A percentile compares a stretch with the other conserved stretches of the same genome.
phyloP scores from a whole-genome alignment of 2,329 filamentous ascomycete genomes.

The Colletotrichum navitas region DNA sequence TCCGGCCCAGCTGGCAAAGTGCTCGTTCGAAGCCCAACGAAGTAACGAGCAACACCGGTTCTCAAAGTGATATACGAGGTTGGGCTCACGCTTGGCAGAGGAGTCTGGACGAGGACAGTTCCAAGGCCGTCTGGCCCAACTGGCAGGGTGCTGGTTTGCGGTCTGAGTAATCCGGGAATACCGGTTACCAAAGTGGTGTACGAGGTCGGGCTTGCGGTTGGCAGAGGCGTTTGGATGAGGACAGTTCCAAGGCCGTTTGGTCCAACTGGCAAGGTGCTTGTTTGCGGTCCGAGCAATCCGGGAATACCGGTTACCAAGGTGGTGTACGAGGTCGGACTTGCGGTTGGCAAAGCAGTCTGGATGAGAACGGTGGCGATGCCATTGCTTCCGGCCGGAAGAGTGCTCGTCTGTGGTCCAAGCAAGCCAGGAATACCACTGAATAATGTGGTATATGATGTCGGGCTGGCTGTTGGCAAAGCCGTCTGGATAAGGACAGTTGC shows the following conservation, averaged over 20 bases:
- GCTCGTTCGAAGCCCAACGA: conserved; percentile 2
- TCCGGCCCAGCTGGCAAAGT: conserved; percentile 13
- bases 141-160: too few species aligned
- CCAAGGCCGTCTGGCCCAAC: too few species aligned
- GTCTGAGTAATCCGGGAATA: too few species aligned
- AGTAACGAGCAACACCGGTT: conserved; percentile 15
- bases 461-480: neutral
- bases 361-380: conserved; percentile 19
- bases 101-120: too few species aligned
- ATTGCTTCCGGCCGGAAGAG: neutral
- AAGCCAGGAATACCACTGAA: conserved; percentile 19
- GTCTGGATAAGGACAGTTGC: conserved; percentile 16
- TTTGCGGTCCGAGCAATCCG: too few species aligned
- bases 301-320: neutral
- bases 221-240: conserved; percentile 8
- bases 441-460: conserved; percentile 10
- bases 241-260: conserved; percentile 17
- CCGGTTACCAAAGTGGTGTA: conserved; percentile 19
- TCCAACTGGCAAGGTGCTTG: conserved; percentile 4
- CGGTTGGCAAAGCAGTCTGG: conserved; percentile 5
- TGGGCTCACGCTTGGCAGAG: too few species aligned
- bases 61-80: too few species aligned
- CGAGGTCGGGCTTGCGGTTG: neutral
- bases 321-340: neutral
- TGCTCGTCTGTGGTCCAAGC: conserved; percentile 1